Evolutionary conservation across 192 early-diverging fungal genomes (phyloP), one percentile per base, ranked within the genome.

Genomic region (Irineochytrium annulatum): DNA sequence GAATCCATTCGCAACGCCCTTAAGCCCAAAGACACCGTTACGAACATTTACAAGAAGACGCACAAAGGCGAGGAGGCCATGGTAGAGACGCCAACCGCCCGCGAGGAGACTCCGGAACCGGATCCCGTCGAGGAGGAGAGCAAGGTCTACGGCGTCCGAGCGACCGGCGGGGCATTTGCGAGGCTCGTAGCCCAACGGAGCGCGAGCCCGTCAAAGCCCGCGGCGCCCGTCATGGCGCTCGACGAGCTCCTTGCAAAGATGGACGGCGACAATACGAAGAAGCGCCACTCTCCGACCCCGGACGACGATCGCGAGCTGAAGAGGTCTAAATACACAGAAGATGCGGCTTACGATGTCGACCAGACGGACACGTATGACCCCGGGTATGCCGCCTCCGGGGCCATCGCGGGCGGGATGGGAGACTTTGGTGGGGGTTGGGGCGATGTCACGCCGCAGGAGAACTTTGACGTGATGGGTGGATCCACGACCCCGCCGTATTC

Each of bases 1-100:
- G 65, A 76, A 52, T 80, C 74, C 57, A 65, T 83, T 20, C 79
- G 44, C n/a, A 71, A 86, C 43, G 77, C 83, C 3, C 70, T 87
- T 28, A 69, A 77, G 34, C 72, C 71, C 5, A 57, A 79, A n/a
- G 74, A 78, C 6, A n/a, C n/a, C n/a, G 69, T 75, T 26, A 67
- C 62, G 28, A 75, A 75, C 16, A 65, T 43, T 49, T 62, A 54
- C 32, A 75, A 61, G 34, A 68, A 64, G 45, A 77, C 70, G 24
- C 70, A 73, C 41, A 73, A 73, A 57, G 75, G 75, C 3, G 70
- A 73, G 32, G 59, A 63, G 46, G 74, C 71, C 39, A 52, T 71
- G n/a, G n/a, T n/a, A n/a, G n/a, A n/a, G n/a, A n/a, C n/a, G n/a
- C n/a, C n/a, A n/a, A n/a, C n/a, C n/a, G 27, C 19, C 17, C n/a